Base-by-base conservation (phyloP, 805 yeast genomes). In the Schwanniomyces vanrijiae region DNA sequence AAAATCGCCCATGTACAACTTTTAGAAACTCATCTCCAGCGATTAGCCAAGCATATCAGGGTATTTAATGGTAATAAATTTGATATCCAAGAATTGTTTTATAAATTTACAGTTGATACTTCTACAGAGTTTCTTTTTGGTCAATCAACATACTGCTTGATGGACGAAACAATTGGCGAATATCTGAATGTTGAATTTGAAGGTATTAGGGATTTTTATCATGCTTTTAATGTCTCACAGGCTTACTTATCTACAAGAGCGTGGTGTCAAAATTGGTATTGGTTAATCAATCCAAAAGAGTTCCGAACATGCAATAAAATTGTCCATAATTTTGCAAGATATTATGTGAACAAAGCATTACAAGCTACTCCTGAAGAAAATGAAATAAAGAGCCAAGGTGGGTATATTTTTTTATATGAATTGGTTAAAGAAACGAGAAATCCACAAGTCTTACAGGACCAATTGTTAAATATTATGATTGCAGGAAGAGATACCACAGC, bases 121-220 rank as follows among this genome's bases (percentile, higher is more conserved):
- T 63, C 75, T 4, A 58, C 73, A 5, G 76, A 70, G 48, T 69
- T 71, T 50, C 58, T 71, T 43, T 69, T 71, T 54, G 76, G 76
- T n/a, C 68, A 67, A 47, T 55, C 68, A 14, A 65, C 63, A 21
- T 58, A 52, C 25, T 51, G 65, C 7, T 59, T 68, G 24, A 47
- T 49, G 34, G 67, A 63, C 38, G 55, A 34, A 22, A 46, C 56
- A 4, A 59, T 65, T 31, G 66, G 62, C 4, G 45, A 47, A 28
- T 49, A 52, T 3, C 53, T 60, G 22, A 46, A 44, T 3, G 45
- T 50, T 4, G 59, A 58, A 34, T 55, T 61, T 40, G 66, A 59
- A 18, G 65, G 65, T 11, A 60, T 44, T 33, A 39, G 29, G n/a
- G 46, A 45, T 33, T 59, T 59, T 43, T 55, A 51, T 37, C 62